A percentile compares a stretch with the other conserved stretches of the same genome.
These are phyloP conservation scores for Aspergillus fijiensis DNA, from an alignment of 2,329 filamentous ascomycete genomes.

Conservation along the genomic window DNA sequence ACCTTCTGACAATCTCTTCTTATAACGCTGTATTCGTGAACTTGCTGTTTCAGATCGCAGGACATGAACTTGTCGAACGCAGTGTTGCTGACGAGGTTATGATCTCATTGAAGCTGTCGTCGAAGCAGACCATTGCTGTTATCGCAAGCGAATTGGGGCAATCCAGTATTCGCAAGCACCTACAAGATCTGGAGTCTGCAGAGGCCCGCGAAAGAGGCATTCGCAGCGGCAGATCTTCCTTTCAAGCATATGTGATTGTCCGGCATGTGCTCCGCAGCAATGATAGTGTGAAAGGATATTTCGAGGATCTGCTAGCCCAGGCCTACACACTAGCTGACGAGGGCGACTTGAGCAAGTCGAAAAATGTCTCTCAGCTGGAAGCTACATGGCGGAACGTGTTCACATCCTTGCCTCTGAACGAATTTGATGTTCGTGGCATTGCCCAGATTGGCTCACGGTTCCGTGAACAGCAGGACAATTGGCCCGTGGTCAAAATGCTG, in stretches of 20 bases:
- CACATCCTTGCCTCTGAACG: constrained; percentile 53
- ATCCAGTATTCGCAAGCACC: constrained; percentile 41
- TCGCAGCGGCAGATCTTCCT: constrained; percentile 41
- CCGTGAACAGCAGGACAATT: constrained; percentile 47
- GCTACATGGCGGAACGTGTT: constrained; percentile 49
- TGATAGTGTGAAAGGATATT: constrained; percentile 31
- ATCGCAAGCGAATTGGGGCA: constrained; percentile 36
- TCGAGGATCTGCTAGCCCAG: constrained; percentile 47
- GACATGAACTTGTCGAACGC: constrained; percentile 31
- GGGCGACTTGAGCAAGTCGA: constrained; percentile 39
- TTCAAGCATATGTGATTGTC: constrained; percentile 50
- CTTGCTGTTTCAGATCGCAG: constrained; percentile 39
- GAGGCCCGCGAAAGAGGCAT: constrained; percentile 51
- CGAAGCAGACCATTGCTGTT: constrained; percentile 37
- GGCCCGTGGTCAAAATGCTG: constrained; percentile 49
- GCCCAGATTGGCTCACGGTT: constrained; percentile 44
- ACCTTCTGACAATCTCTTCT: constrained; percentile 25
- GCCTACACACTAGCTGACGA: constrained; percentile 32
- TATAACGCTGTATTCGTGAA: constrained; percentile 41
- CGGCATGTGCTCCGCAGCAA: constrained; percentile 43
- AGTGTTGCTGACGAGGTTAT: constrained; percentile 25
- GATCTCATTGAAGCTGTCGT: constrained; percentile 34
- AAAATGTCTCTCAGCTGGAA: constrained; percentile 36
- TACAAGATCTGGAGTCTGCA: constrained; percentile 46
- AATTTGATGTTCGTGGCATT: constrained; percentile 53